Conservation (phyloP, 2,329 filamentous ascomycete species). For the Diaporthe ilicicola region DNA sequence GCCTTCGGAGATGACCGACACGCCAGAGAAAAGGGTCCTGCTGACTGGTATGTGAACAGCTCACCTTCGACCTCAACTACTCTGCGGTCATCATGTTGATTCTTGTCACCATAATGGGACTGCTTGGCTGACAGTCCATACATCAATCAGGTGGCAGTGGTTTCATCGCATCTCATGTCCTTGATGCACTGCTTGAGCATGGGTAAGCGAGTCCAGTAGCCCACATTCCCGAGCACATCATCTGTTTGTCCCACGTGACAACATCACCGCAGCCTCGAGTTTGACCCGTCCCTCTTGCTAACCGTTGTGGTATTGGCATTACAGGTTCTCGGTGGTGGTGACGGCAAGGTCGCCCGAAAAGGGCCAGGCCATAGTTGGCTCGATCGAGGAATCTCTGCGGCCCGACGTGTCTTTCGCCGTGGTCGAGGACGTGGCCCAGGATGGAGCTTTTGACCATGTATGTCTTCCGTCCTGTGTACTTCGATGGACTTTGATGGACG, state of each 20-base stretch:
- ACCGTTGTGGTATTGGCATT: slow-evolving; percentile 16
- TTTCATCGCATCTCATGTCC: slow-evolving; percentile 63
- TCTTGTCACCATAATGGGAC: too few relatives aligned
- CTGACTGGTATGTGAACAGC: slow-evolving; percentile 36
- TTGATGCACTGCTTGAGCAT: slow-evolving; percentile 54
- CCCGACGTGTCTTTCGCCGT: slow-evolving; percentile 55
- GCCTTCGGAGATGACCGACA: neutral
- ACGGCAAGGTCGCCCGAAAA: slow-evolving; percentile 59
- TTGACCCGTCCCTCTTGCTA: slow-evolving; percentile 50
- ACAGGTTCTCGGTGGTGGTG: slow-evolving; percentile 53
- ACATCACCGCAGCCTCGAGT: too few relatives aligned
- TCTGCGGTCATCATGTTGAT: too few relatives aligned
- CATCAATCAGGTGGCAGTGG: slow-evolving; percentile 52
- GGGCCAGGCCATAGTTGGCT: slow-evolving; percentile 51
- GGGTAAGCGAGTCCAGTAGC: slow-evolving; percentile 41
- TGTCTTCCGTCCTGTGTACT: neutral
- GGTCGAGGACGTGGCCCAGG: slow-evolving; percentile 76
- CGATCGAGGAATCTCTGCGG: slow-evolving; percentile 53
- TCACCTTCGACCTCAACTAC: too few relatives aligned
- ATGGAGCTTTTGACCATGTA: slow-evolving; percentile 73
- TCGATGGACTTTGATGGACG: too few relatives aligned
- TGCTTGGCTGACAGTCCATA: neutral
- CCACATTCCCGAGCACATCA: neutral
- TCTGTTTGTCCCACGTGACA: neutral
- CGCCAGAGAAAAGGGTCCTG: slow-evolving; percentile 36